These are phyloP conservation scores for Colletotrichum gigasporum DNA, from an alignment of 2,329 filamentous ascomycete genomes.

Conservation along the genomic window DNA sequence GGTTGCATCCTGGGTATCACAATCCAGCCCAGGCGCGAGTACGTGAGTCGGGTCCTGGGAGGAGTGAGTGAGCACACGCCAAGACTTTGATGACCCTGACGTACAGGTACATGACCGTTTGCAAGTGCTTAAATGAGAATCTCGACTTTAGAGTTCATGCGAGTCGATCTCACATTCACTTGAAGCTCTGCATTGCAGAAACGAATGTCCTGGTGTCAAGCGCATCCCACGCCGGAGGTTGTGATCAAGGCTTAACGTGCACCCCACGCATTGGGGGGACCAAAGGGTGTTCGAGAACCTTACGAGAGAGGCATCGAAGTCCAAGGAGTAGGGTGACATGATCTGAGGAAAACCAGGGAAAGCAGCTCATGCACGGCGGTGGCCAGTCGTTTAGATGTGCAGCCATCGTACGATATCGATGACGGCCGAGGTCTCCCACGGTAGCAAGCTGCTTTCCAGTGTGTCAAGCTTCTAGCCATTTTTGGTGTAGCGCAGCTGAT, in stretches of 20 bases:
- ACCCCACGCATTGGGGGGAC: background rate
- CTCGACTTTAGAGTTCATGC: too few species aligned
- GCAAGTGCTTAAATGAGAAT: too few species aligned
- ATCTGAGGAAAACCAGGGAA: background rate
- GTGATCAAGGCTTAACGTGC: too few species aligned
- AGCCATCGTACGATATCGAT: background rate
- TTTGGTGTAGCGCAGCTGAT: background rate
- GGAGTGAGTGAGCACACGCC: too few species aligned
- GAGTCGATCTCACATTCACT: too few species aligned
- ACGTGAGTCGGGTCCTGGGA: too few species aligned
- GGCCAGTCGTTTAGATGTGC: background rate
- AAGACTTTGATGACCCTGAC: too few species aligned
- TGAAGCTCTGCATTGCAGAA: background rate
- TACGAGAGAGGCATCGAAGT: background rate
- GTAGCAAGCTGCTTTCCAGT: background rate
- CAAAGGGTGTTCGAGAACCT: background rate
- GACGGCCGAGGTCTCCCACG: background rate
- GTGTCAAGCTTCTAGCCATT: background rate
- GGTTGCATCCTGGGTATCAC: too few species aligned
- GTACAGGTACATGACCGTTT: too few species aligned
- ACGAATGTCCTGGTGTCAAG: too few species aligned
- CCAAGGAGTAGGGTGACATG: background rate
- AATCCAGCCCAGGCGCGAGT: too few species aligned
- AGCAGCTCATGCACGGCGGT: background rate
- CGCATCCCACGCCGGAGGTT: too few species aligned